Conservation (phyloP, 78 protist species). For the Guillardia theta region DNA sequence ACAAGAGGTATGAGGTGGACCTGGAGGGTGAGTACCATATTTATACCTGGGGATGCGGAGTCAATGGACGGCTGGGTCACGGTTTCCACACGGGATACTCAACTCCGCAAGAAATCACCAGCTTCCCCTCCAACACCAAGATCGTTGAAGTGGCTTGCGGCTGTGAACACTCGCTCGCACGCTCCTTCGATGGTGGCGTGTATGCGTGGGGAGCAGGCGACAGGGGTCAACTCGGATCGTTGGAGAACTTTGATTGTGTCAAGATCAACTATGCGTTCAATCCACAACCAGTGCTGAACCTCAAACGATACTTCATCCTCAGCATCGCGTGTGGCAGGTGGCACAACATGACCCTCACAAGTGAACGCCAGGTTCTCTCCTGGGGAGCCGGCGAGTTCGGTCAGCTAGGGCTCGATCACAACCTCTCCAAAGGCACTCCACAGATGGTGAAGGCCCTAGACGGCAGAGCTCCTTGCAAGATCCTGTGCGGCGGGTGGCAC, state of each 20-base stretch:
- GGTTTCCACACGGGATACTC: not conserved
- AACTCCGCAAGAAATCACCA: not conserved
- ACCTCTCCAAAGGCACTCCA: not conserved
- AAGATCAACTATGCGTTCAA: not conserved
- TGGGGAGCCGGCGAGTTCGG: not conserved
- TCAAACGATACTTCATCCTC: not conserved
- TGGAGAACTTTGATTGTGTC: not conserved
- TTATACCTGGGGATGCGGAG: not conserved
- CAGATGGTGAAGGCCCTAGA: not conserved
- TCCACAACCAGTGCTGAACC: not conserved
- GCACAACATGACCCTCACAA: conserved; percentile 19
- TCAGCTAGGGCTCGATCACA: not conserved
- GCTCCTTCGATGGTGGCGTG: not conserved
- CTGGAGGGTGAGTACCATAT: not conserved
- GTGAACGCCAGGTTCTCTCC: not conserved
- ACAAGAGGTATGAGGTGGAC: not conserved
- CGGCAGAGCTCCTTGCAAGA: not conserved
- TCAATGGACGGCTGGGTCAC: not conserved
- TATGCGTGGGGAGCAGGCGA: not conserved
- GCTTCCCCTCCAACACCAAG: not conserved
- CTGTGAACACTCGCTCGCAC: not conserved
- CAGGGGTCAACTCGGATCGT: not conserved
- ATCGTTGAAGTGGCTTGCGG: not conserved
- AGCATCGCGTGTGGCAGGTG: not conserved
- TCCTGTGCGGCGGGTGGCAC: conserved; percentile 23